Evolutionary conservation across 805 yeast species (phyloP), one percentile per base, ranked within the genome.

Genomic region (Candida vaughaniae): DNA sequence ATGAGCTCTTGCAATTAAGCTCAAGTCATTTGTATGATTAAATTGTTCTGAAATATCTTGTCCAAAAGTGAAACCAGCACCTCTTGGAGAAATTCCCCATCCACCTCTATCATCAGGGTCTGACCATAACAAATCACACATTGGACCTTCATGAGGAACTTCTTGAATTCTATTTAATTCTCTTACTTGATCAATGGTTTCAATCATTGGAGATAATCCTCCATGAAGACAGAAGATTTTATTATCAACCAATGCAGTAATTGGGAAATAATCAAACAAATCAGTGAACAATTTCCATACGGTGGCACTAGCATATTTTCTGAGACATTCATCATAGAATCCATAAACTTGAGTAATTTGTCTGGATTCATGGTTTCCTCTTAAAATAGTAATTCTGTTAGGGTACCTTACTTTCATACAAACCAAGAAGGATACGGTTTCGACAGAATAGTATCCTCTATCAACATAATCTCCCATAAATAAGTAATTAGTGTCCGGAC

Each of bases 41-140:
- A 90, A 90, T 57, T 88, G 95, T 59, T 86, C 95, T 49, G 90
- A 78, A 53, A 89, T 87, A 70, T 90, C 96, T 67, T 84, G 95
- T 52, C 97, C 97, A 77, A 90, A 90, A 55, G 96, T 87, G 82
- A 85, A 90, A 62, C 97, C 97, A 45, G 97, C 97, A 72, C 96
- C 96, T 78, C 97, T 80, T 63, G 96, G 96, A 56, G 93, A 83
- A 49, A 90, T 86, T 46, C 96, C 96, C 97, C 97, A 90, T 53
- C 96, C 96, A 51, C 95, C 96, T 58, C 96, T 75, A 63, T 90
- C 96, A 62, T 90, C 97, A 19, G 97, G 97, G 63, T 90, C 97
- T 3, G 95, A 86, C 97, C 97, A 90, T 49, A 90, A 71, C 53
- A 90, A 72, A 61, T 90, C 97, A 67, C 96, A 90, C 96, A 90